Evolutionary conservation across 495 filamentous ascomycete genomes (phyloP).

Genomic region (Xylaria castorea): DNA sequence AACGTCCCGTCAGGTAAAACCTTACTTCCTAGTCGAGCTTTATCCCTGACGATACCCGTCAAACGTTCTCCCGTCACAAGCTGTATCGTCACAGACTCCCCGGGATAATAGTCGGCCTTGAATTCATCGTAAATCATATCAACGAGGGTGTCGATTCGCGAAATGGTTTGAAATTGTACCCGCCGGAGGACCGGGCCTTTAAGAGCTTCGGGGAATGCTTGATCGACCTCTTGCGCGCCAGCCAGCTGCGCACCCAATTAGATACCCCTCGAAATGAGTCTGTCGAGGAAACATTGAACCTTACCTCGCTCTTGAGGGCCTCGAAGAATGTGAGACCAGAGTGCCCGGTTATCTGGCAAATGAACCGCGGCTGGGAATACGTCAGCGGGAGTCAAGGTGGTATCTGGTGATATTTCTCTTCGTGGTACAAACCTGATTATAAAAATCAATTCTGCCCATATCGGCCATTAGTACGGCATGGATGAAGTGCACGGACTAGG

Average conservation of each 20-base stretch:
- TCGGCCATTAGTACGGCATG: conserved; percentile 18
- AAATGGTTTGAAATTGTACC: conserved; percentile 90
- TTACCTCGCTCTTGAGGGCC: conserved; percentile 90
- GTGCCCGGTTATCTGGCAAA: conserved; percentile 93
- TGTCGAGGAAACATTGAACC: conserved; percentile 40
- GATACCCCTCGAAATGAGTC: conserved; percentile 6
- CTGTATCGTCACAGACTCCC: conserved; percentile 80
- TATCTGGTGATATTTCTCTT: conserved; percentile 3
- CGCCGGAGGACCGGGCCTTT: conserved; percentile 88
- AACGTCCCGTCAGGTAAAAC: conserved; percentile 67
- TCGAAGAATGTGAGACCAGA: conserved; percentile 94
- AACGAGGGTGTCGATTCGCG: conserved; percentile 88
- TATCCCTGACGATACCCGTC: conserved; percentile 83
- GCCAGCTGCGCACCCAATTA: conserved; percentile 65
- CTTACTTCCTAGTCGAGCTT: conserved; percentile 73
- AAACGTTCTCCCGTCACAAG: conserved; percentile 72
- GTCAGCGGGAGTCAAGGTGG: conserved; percentile 28
- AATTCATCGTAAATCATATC: conserved; percentile 76
- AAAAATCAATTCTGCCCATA: conserved; percentile 71
- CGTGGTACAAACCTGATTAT: conserved; percentile 72
- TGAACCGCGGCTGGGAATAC: conserved; percentile 74
- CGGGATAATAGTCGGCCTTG: conserved; percentile 91
- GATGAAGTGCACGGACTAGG: neutral
- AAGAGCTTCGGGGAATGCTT: conserved; percentile 87
- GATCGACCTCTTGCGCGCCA: conserved; percentile 87